Evolutionary conservation across 2,329 filamentous ascomycete species (phyloP), one percentile per base, ranked within the genome.

Genomic region (Cytospora mali): DNA sequence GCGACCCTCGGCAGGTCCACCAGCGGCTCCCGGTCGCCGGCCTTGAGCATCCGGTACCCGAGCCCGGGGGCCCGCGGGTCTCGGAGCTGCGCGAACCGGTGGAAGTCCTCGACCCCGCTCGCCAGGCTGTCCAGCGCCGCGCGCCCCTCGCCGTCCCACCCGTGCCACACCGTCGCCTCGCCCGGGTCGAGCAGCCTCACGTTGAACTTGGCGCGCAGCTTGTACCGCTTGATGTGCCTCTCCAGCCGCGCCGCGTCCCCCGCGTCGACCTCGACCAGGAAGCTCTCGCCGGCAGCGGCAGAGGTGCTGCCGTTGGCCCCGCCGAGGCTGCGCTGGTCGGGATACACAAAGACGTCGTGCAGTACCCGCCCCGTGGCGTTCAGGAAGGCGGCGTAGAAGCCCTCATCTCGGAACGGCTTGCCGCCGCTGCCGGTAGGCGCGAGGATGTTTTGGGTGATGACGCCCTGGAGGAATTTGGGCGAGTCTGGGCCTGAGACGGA

Each of bases 331-430:
- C 75, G 71, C 52, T 76, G 71, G 66, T 85, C 77, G 0, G 88
- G 89, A 79, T 97, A 97, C 54, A 99, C 81, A 75, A 98, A 96
- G 58, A 93, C 90, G 77, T 99, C 95, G 78, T 94, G 86, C 50
- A 97, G 79, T 11, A 99, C 84, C 62, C 93, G 86, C 49, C 95
- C 95, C 64, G 87, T 86, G 9, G 94, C 92, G 68, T 90, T 96
- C 49, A 99, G 81, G 71, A 99, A 97, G 0, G 88, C 92, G 7
- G 89, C 83, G 76, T 96, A 98, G 74, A 90, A 88, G 4, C 87
- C 88, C 0, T 78, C 76, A 4, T 68, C 70, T 27, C 75, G 75
- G 2, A 76, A 69, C 39, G 48, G 51, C 28, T 64, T n/a, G 66
- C 9, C 48, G 55, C 52, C 58, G 49, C 61, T 64, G 58, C 69